phyloP scores from a whole-genome alignment of 1,284 basidiomycete species.

The Trichosporon ovoides region DNA sequence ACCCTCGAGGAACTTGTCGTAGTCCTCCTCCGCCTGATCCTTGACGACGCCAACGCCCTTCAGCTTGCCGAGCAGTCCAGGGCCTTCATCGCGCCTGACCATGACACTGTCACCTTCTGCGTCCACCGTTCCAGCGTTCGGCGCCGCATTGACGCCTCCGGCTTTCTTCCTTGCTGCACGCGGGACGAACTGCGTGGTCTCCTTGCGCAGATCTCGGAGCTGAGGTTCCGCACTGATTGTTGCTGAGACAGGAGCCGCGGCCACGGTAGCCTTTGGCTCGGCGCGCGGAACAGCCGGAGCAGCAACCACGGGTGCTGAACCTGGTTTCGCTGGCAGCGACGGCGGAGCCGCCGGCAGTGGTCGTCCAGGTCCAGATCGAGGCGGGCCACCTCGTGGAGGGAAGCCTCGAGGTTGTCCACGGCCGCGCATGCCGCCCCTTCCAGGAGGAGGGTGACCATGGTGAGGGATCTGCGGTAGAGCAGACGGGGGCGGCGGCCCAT shows the following conservation, averaged over 20 bases:
- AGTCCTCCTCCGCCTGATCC: conserved; percentile 20
- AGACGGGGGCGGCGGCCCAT: conserved; percentile 47
- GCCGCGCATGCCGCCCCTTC: not conserved
- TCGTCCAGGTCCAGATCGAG: not conserved
- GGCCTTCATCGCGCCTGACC: conserved; percentile 31
- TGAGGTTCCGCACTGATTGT: conserved; percentile 75
- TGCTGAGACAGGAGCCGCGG: conserved; percentile 48
- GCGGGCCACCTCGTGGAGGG: not conserved
- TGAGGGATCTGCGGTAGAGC: not conserved
- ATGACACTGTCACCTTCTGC: conserved; percentile 44
- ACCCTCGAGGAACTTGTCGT: conserved; percentile 17
- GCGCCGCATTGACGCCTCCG: conserved; percentile 37
- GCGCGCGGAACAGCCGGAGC: conserved; percentile 24
- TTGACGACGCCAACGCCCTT: not conserved
- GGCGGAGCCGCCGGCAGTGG: conserved; percentile 16
- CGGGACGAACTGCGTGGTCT: conserved; percentile 83
- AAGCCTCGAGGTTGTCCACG: not conserved
- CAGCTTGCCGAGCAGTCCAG: conserved; percentile 36
- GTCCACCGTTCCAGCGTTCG: conserved; percentile 36
- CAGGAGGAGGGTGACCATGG: not conserved
- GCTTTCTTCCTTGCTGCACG: conserved; percentile 45
- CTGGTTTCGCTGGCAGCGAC: conserved; percentile 34
- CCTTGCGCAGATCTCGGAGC: conserved; percentile 83
- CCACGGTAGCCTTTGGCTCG: conserved; percentile 28
- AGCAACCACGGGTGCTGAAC: not conserved